These are phyloP conservation scores for Talaromyces amestolkiae DNA, from an alignment of 2,329 filamentous ascomycete genomes.

Conservation along the genomic window DNA sequence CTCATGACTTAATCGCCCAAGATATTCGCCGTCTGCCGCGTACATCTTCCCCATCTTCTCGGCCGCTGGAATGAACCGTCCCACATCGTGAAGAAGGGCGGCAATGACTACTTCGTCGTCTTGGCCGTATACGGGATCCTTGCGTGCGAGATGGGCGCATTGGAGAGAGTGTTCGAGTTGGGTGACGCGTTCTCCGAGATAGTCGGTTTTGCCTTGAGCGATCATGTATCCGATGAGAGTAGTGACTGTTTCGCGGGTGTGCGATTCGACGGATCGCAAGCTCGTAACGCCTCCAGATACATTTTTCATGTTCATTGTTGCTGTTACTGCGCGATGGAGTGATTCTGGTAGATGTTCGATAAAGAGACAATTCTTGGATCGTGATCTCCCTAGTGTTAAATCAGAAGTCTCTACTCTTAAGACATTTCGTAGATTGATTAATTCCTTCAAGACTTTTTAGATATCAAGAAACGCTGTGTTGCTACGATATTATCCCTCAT, in stretches of 20 bases:
- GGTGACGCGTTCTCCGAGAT: constrained; percentile 31
- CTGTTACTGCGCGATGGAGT: not conserved
- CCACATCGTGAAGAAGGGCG: constrained; percentile 32
- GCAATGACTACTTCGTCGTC: constrained; percentile 31
- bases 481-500: not conserved
- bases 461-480: not conserved
- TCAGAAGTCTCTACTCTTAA: not conserved
- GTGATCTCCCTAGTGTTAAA: not conserved
- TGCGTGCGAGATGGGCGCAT: constrained; percentile 27
- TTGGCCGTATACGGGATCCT: constrained; percentile 22
- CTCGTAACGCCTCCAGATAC: constrained; percentile 15
- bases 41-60: constrained; percentile 29
- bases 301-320: constrained; percentile 11
- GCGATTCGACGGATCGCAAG: constrained; percentile 20
- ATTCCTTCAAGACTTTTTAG: not conserved
- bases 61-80: constrained; percentile 32
- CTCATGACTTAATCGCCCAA: constrained; percentile 30
- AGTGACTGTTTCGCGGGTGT: constrained; percentile 23
- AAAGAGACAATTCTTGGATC: too few relatives aligned
- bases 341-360: not conserved
- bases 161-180: constrained; percentile 34
- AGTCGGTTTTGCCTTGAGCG: constrained; percentile 30
- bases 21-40: constrained; percentile 26
- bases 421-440: not conserved
- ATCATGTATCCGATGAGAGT: constrained; percentile 28